Base-by-base conservation (phyloP, 345 rosid genomes). In the Linum tenue region DNA sequence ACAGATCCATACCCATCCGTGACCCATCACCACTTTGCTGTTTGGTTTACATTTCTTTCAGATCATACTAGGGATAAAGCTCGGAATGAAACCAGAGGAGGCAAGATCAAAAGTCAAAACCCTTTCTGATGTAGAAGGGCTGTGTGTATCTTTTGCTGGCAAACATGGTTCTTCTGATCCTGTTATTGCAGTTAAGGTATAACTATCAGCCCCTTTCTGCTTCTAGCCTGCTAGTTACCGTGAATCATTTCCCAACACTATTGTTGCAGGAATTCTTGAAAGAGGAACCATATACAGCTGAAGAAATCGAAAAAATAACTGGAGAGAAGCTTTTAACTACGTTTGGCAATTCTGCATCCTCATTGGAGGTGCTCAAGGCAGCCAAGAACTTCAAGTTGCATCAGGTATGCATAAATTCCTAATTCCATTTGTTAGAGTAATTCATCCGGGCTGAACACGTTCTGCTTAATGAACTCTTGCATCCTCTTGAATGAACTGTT, bases 61-160 rank as follows among this genome's bases (percentile, higher is more conserved):
- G 97, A 91, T 95, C 51, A 67, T 91, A 48, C 92, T 95, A 22
- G 96, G 88, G 55, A 80, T 87, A 78, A 88, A 89, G 79, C 84
- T 91, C 5, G 95, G 94, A 64, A 89, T 87, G 97, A 83, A 84
- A 66, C 87, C 87, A 55, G 76, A 78, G 66, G 87, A 88, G 58
- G 96, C 95, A 3, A 75, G 81, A 64, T 60, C 86, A 43, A 82
- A 87, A 66, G 92, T 87, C 42, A 83, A 84, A 77, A 91, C 99
- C 59, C 92, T 95, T 63, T 95, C 95, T 37, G 95, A 95, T 50
- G 97, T 95, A 70, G 99, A 95, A 67, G 95, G 88, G 37, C 64
- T 88, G 66, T 91, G 95, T 76, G 83, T 84, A 60, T 60, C 90
- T 62, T 91, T 85, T 62, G 90, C 95, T 36, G 43, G 78, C 39